Evolutionary conservation across 2,329 filamentous ascomycete species (phyloP).

Genomic region (Thelonectria blattea): DNA sequence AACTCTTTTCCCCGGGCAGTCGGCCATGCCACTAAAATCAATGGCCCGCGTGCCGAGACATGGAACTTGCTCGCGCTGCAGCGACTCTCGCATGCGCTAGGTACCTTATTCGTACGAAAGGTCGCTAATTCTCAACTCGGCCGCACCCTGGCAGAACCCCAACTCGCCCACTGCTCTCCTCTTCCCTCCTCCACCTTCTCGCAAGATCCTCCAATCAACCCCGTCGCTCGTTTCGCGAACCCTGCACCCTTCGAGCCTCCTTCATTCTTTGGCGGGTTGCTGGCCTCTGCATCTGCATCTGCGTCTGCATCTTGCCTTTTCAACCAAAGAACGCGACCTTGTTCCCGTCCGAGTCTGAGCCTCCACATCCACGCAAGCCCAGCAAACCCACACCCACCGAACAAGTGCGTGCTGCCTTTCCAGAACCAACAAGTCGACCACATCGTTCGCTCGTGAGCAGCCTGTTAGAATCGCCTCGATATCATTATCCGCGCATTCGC

Average conservation of each 20-base stretch:
- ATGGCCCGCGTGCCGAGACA: neutral
- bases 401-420: slow-evolving; percentile 12
- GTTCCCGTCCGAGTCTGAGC: slow-evolving; percentile 21
- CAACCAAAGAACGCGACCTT: neutral
- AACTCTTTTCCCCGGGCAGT: slow-evolving; percentile 3
- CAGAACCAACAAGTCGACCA: slow-evolving; percentile 12
- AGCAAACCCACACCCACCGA: slow-evolving; percentile 8
- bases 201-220: slow-evolving; percentile 37
- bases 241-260: slow-evolving; percentile 35
- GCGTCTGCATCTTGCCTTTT: slow-evolving; percentile 9
- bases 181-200: slow-evolving; percentile 27
- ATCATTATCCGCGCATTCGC: slow-evolving; percentile 11
- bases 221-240: slow-evolving; percentile 30
- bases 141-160: neutral
- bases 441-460: slow-evolving; percentile 9
- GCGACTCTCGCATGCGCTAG: neutral
- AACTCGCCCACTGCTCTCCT: slow-evolving; percentile 21
- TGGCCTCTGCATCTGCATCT: slow-evolving; percentile 25
- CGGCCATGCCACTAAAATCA: slow-evolving; percentile 15
- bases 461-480: slow-evolving; percentile 7
- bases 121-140: neutral
- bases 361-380: slow-evolving; percentile 34
- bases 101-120: neutral
- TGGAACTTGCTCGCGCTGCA: neutral
- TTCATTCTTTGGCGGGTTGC: slow-evolving; percentile 31